phyloP scores from a whole-genome alignment of 306 rosid species.

The cucumber (Cucumis sativus) region DNA sequence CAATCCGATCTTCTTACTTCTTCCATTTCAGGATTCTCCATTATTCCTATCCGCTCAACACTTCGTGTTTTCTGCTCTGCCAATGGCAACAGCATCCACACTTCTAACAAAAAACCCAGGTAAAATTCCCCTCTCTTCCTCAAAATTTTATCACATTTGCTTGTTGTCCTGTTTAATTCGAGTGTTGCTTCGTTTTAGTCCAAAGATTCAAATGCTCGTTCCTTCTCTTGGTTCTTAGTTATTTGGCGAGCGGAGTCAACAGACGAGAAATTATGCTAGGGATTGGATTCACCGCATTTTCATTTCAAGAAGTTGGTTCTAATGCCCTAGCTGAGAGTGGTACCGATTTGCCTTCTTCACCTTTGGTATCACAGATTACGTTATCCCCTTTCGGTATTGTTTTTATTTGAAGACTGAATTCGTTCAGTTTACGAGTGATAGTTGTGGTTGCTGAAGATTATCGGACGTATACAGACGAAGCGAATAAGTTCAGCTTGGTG shows the following conservation, averaged over 20 bases:
- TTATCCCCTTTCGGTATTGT: not conserved
- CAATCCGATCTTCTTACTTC: not conserved
- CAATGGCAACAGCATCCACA: not conserved
- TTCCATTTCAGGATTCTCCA: not conserved
- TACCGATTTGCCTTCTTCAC: not conserved
- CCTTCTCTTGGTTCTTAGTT: not conserved
- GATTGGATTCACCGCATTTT: constrained; percentile 18
- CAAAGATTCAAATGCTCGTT: not conserved
- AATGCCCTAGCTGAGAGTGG: constrained; percentile 25
- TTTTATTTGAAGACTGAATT: not conserved
- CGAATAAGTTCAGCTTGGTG: constrained; percentile 60
- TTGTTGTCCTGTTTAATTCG: not conserved
- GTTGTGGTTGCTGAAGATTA: constrained; percentile 38
- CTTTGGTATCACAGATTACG: not conserved
- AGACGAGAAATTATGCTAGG: constrained; percentile 53
- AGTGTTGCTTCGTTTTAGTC: not conserved
- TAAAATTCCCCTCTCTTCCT: not conserved
- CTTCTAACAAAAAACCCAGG: not conserved
- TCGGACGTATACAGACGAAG: constrained; percentile 54
- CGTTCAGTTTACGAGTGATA: constrained; percentile 9
- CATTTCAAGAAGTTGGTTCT: constrained; percentile 16
- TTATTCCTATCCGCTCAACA: not conserved
- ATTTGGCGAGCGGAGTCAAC: not conserved
- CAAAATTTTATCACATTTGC: not conserved
- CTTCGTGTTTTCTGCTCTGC: not conserved